phyloP scores from a whole-genome alignment of 768 basidiomycete species.

The Phanerochaete carnosa region DNA sequence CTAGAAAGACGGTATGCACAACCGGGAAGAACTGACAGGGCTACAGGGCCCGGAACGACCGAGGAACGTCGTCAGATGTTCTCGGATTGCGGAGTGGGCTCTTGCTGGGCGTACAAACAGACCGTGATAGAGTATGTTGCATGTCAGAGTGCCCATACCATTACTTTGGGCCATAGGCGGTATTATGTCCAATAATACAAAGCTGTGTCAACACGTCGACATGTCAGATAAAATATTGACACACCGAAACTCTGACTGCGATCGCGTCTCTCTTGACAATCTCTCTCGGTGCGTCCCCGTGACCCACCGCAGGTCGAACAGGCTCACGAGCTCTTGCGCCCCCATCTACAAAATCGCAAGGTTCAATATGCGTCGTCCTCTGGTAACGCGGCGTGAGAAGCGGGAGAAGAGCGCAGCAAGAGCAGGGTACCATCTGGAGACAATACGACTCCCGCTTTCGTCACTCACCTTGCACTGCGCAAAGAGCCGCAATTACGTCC shows the following conservation, averaged over 20 bases:
- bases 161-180: neutral
- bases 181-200: neutral
- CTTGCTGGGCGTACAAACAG: neutral
- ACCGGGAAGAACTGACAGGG: no score
- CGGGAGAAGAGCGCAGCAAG: neutral
- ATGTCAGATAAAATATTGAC: neutral
- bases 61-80: neutral
- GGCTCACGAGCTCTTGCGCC: neutral
- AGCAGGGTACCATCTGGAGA: neutral
- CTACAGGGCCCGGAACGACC: neutral
- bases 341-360: neutral
- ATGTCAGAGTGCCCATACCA: neutral
- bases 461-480: neutral
- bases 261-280: neutral
- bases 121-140: neutral
- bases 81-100: neutral
- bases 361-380: neutral
- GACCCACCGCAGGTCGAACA: neutral
- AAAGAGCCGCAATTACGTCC: neutral
- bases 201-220: neutral
- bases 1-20: neutral
- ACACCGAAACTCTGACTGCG: neutral
- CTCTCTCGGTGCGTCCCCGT: neutral
- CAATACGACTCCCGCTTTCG: neutral
- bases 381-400: neutral